phyloP scores from a whole-genome alignment of 805 yeast species.

The Ogataea nonfermentans region DNA sequence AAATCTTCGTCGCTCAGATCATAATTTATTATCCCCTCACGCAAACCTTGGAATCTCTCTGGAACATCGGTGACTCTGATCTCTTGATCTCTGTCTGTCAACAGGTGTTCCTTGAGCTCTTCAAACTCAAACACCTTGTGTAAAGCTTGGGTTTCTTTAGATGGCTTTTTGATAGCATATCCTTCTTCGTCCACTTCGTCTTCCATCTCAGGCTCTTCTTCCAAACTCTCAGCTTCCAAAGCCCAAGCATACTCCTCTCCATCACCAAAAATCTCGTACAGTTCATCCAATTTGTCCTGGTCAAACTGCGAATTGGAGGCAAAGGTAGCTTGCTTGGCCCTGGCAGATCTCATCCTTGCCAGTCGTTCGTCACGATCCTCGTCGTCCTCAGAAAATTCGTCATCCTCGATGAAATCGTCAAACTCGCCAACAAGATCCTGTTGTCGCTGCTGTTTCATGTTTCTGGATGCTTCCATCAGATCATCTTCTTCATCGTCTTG shows the following conservation, averaged over 20 bases:
- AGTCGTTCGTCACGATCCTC: slow-evolving; percentile 52
- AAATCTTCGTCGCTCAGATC: slow-evolving; percentile 71
- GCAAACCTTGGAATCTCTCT: slow-evolving; percentile 81
- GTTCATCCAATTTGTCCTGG: slow-evolving; percentile 87
- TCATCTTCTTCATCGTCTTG: slow-evolving; percentile 36
- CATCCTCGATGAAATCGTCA: slow-evolving; percentile 97
- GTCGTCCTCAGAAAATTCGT: slow-evolving; percentile 89
- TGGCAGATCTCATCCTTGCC: slow-evolving; percentile 36
- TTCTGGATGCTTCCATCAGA: slow-evolving; percentile 30
- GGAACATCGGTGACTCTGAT: slow-evolving; percentile 88
- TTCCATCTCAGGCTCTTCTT: slow-evolving; percentile 38
- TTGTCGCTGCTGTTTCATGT: slow-evolving; percentile 25
- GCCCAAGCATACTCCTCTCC: slow-evolving; percentile 99
- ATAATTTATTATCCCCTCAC: slow-evolving; percentile 64
- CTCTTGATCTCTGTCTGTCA: slow-evolving; percentile 87
- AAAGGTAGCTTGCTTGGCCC: slow-evolving; percentile 29
- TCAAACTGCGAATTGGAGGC: slow-evolving; percentile 53
- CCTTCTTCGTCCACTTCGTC: slow-evolving; percentile 41
- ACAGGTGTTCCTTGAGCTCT: slow-evolving; percentile 84
- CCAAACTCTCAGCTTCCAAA: slow-evolving; percentile 77
- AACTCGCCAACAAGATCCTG: slow-evolving; percentile 65
- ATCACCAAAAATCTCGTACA: slow-evolving; percentile 94
- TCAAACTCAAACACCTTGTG: slow-evolving; percentile 93
- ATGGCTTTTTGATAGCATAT: slow-evolving; percentile 32
- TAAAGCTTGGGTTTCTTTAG: slow-evolving; percentile 49